phyloP scores from a whole-genome alignment of 768 basidiomycete genomes.

The Kwoniella dendrophila region DNA sequence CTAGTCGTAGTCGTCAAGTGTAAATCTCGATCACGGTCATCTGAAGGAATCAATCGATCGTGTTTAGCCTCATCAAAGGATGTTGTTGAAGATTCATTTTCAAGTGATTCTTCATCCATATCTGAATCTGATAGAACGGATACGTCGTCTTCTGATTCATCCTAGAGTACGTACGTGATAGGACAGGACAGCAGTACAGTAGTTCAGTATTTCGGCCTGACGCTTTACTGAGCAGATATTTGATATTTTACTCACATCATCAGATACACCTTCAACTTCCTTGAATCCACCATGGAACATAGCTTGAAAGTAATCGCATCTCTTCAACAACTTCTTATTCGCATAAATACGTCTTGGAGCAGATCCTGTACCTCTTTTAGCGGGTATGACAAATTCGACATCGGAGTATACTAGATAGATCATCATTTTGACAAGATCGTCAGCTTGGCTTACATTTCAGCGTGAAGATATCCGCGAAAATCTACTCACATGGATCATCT shows the following conservation, averaged over 20 bases:
- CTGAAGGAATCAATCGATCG: not conserved
- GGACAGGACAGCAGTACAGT: not conserved
- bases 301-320: constrained; percentile 76
- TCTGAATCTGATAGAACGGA: constrained; percentile 49
- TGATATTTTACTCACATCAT: constrained; percentile 30
- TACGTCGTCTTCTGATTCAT: constrained; percentile 39
- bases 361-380: constrained; percentile 47
- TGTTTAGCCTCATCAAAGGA: not conserved
- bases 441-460: too few species aligned
- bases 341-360: constrained; percentile 64
- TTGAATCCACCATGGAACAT: constrained; percentile 57
- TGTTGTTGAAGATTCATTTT: constrained; percentile 2
- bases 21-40: constrained; percentile 6
- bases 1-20: constrained; percentile 33
- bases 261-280: constrained; percentile 39
- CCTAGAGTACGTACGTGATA: constrained; percentile 7
- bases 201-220: not conserved
- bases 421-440: constrained; percentile 1
- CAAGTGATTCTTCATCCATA: constrained; percentile 44
- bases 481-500: constrained; percentile 63
- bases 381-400: constrained; percentile 74
- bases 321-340: constrained; percentile 66
- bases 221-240: not conserved
- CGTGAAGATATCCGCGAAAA: not conserved
- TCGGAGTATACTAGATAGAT: constrained; percentile 70